phyloP scores from a whole-genome alignment of 345 rosid species.

The Populus davidiana region DNA sequence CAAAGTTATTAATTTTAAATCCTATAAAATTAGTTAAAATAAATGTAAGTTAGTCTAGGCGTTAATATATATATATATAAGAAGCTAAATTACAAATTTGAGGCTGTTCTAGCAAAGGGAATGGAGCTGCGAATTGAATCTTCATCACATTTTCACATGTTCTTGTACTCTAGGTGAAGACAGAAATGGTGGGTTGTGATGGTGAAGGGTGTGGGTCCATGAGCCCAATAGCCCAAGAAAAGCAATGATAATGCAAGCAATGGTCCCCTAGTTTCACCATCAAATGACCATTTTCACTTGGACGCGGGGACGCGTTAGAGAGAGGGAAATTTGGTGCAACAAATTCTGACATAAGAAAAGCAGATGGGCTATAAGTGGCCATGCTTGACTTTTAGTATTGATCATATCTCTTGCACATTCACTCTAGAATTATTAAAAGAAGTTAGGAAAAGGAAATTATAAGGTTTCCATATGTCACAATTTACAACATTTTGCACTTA shows the following conservation, averaged over 20 bases:
- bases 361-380: not conserved
- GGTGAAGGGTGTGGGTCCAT: constrained; percentile 5
- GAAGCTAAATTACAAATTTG: not conserved
- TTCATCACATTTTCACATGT: not conserved
- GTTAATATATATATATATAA: too few species aligned
- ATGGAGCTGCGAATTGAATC: not conserved
- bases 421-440: too few species aligned
- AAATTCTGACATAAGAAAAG: too few species aligned
- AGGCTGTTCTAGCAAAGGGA: not conserved
- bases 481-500: too few species aligned
- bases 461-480: too few species aligned
- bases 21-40: fast-evolving
- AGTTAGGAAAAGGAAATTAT: too few species aligned
- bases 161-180: not conserved
- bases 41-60: fast-evolving
- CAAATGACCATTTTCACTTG: not conserved
- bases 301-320: not conserved
- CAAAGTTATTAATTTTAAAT: fast-evolving
- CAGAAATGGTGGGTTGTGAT: not conserved
- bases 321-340: not conserved
- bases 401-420: too few species aligned
- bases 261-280: not conserved
- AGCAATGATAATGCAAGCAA: not conserved
- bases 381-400: not conserved
- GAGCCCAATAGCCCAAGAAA: not conserved